A percentile compares a stretch with the other conserved stretches of the same genome.
phyloP scores from a whole-genome alignment of 2,329 filamentous ascomycete species.

The Fusarium heterosporum region DNA sequence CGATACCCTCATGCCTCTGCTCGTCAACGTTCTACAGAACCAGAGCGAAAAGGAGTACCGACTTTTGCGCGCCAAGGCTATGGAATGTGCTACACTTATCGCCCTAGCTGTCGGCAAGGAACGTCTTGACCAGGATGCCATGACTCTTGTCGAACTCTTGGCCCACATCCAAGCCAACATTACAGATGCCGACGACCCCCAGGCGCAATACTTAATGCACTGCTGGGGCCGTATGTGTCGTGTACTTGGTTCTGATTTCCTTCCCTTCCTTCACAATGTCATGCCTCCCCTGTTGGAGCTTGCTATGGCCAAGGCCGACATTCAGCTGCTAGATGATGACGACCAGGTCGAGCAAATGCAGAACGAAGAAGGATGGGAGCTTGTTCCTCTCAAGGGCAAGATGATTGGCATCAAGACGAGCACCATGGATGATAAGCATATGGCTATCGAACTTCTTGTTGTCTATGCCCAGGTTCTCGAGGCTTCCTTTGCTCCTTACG shows the following conservation, averaged over 20 bases:
- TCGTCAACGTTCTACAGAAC: constrained; percentile 88
- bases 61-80: constrained; percentile 92
- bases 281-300: constrained; percentile 94
- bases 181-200: constrained; percentile 91
- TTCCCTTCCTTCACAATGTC: constrained; percentile 90
- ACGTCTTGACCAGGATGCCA: constrained; percentile 86
- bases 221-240: constrained; percentile 99
- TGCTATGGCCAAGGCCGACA: constrained; percentile 94
- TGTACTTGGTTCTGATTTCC: constrained; percentile 88
- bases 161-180: constrained; percentile 89
- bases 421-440: constrained; percentile 97
- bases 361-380: constrained; percentile 96
- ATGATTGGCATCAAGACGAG: constrained; percentile 98
- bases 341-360: constrained; percentile 93
- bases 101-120: constrained; percentile 95
- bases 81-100: constrained; percentile 98
- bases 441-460: constrained; percentile 98
- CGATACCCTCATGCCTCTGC: constrained; percentile 91
- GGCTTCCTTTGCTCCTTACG: constrained; percentile 90
- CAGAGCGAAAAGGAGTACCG: constrained; percentile 95
- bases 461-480: constrained; percentile 98
- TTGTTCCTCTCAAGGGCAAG: constrained; percentile 96
- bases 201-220: constrained; percentile 96
- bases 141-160: constrained; percentile 87
- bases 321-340: constrained; percentile 94